These are phyloP conservation scores for Penicillium oxalicum DNA, from an alignment of 2,329 filamentous ascomycete species.

Conservation along the genomic window DNA sequence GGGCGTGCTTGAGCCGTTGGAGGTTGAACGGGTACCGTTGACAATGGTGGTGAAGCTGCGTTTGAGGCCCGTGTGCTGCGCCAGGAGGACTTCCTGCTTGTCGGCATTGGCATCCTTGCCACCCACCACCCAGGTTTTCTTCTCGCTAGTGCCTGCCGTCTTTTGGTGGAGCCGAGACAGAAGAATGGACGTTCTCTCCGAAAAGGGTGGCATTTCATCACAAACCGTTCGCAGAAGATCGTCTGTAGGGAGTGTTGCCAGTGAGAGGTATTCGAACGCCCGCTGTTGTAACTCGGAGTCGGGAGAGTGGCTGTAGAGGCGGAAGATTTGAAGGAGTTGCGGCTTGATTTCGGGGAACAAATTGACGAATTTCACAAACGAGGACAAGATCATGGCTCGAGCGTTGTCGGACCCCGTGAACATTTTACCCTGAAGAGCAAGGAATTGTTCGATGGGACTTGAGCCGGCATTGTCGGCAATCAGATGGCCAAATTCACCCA, in stretches of 20 bases:
- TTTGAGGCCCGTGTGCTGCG: constrained; percentile 75
- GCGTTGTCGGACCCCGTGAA: constrained; percentile 82
- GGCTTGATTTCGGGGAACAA: constrained; percentile 97
- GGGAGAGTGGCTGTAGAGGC: constrained; percentile 85
- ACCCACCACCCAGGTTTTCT: constrained; percentile 95
- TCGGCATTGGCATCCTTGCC: constrained; percentile 90
- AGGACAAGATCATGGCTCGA: constrained; percentile 87
- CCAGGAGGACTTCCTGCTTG: constrained; percentile 69
- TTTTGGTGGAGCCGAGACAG: constrained; percentile 91
- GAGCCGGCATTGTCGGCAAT: constrained; percentile 88
- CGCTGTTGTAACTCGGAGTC: constrained; percentile 94
- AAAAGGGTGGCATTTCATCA: constrained; percentile 98
- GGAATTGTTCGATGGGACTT: constrained; percentile 94
- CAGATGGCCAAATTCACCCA: constrained; percentile 94
- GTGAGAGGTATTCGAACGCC: constrained; percentile 86
- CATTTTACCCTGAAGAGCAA: constrained; percentile 87
- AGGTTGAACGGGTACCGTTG: constrained; percentile 34
- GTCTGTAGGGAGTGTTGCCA: constrained; percentile 80
- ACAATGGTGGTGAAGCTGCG: constrained; percentile 66
- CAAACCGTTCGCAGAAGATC: constrained; percentile 89
- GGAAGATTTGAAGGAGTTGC: constrained; percentile 83
- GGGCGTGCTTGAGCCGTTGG: constrained; percentile 33
- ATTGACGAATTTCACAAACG: constrained; percentile 96
- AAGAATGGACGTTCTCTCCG: constrained; percentile 84
- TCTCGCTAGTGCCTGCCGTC: constrained; percentile 85